phyloP scores from a whole-genome alignment of 2,329 filamentous ascomycete species.

The Arthrobotrys entomopaga region DNA sequence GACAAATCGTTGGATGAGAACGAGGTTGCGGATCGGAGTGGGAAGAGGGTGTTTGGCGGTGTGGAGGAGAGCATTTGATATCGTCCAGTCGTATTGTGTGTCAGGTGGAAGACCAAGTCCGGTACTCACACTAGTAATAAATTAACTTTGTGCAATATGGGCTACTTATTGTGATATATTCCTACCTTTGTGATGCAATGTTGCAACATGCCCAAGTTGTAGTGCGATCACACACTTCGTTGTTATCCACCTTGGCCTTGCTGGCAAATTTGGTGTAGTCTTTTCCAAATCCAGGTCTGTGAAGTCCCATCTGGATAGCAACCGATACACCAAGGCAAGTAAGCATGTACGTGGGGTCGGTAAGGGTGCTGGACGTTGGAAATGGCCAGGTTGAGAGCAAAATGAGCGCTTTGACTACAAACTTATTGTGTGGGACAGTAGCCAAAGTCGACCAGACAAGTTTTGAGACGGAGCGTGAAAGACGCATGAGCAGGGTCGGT shows the following conservation, averaged over 20 bases:
- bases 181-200: slow-evolving; percentile 75
- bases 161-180: not conserved
- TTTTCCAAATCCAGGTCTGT: slow-evolving; percentile 82
- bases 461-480: slow-evolving; percentile 74
- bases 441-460: slow-evolving; percentile 81
- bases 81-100: slow-evolving; percentile 79
- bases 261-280: slow-evolving; percentile 81
- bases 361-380: slow-evolving; percentile 81
- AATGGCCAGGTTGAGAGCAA: slow-evolving; percentile 83
- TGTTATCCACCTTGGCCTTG: slow-evolving; percentile 80
- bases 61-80: slow-evolving; percentile 71
- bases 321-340: slow-evolving; percentile 88
- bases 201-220: slow-evolving; percentile 87
- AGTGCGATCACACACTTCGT: slow-evolving; percentile 73
- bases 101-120: slow-evolving; percentile 84
- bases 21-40: slow-evolving; percentile 72
- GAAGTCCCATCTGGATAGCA: slow-evolving; percentile 82
- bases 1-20: slow-evolving; percentile 78
- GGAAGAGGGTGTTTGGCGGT: slow-evolving; percentile 70
- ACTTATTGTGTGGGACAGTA: slow-evolving; percentile 80
- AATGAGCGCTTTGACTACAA: slow-evolving; percentile 82
- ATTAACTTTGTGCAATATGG: slow-evolving; percentile 5
- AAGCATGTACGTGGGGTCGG: slow-evolving; percentile 82
- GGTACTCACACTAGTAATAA: slow-evolving; percentile 72
- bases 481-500: slow-evolving; percentile 71